These are phyloP conservation scores for Cotoneaster glaucophyllus DNA, from an alignment of 306 rosid genomes.

Conservation along the genomic window DNA sequence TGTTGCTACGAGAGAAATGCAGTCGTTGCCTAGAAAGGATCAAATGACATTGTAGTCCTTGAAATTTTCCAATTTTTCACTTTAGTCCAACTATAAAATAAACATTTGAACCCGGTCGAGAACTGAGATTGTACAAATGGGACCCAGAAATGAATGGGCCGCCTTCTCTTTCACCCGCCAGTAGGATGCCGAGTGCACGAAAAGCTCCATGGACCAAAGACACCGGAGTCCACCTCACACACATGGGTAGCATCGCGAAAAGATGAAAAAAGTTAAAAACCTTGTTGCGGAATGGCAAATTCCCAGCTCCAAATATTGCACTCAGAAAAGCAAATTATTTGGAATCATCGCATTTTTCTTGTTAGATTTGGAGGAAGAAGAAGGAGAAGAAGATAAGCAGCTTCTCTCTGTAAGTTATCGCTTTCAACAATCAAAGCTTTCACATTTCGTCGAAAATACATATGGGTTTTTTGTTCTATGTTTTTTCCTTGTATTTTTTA, in stretches of 20 bases:
- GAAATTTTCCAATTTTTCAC: neutral
- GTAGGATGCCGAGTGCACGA: neutral
- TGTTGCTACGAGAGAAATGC: no score
- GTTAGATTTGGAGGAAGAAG: neutral
- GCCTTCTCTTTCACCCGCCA: neutral
- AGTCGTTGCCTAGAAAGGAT: neutral
- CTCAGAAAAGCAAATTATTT: neutral
- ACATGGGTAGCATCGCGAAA: neutral
- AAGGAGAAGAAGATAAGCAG: neutral
- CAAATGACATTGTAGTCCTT: neutral
- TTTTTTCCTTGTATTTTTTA: neutral
- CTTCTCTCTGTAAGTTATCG: neutral
- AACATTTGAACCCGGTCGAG: neutral
- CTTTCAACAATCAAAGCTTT: neutral
- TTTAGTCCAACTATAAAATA: neutral
- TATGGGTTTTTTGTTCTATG: neutral
- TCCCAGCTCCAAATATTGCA: neutral
- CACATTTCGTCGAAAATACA: neutral
- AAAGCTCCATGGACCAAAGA: neutral
- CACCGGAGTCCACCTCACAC: neutral
- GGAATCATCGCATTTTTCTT: neutral
- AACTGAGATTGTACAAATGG: neutral
- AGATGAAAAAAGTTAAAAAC: neutral
- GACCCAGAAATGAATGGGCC: neutral
- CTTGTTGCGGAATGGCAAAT: neutral